Base-by-base conservation (phyloP, 768 basidiomycete species). In the Boletus eberwhitei region DNA sequence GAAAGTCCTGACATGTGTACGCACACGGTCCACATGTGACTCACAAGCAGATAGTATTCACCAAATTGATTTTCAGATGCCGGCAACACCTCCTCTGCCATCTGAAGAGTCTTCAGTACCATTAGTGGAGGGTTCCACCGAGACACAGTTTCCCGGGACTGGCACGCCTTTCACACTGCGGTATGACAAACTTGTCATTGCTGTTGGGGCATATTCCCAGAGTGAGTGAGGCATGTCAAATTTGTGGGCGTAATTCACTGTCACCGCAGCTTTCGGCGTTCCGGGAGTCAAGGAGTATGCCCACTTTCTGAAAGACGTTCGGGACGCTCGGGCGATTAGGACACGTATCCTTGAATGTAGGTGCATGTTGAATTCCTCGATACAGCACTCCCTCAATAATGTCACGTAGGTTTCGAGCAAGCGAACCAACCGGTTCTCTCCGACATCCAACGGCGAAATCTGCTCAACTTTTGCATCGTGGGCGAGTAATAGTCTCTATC, bases 401-500 rank as follows among this genome's bases (percentile, higher is more conserved):
- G 13, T 13, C 17, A 2, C 37, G 0, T 57, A 83, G 86, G 87
- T 66, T 91, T 95, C 54, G 92, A 94, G 64, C 88, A 91, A 63
- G 93, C 93, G 3, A 86, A 85, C 60, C 87, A 91, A 60, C 93
- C 92, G 0, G 84, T 79, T 2, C 73, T 91, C 14, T 82, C 87
- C 1, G 91, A 92, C 53, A 72, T 80, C 37, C 84, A 95, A 59
- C 82, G 89, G 46, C 75, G 84, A 51, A 84, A 86, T 55, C 72
- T 95, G 13, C 80, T 95, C 22, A 86, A 90, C 58, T 95, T 95
- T 64, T 92, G 90, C 56, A 83, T 95, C 45, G 91, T 93, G 44
- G 93, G 93, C 73, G 71, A 63, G 81, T 70, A 37, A 2, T 6
- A n/a, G 47, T 58, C 17, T 36, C 5, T n/a, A 19, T 54, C 34